Percentiles rank a stretch among this genome's conserved stretches.
Evolutionary conservation across 768 basidiomycete genomes (phyloP).

Genomic region (Lanmaoa rubissima): DNA sequence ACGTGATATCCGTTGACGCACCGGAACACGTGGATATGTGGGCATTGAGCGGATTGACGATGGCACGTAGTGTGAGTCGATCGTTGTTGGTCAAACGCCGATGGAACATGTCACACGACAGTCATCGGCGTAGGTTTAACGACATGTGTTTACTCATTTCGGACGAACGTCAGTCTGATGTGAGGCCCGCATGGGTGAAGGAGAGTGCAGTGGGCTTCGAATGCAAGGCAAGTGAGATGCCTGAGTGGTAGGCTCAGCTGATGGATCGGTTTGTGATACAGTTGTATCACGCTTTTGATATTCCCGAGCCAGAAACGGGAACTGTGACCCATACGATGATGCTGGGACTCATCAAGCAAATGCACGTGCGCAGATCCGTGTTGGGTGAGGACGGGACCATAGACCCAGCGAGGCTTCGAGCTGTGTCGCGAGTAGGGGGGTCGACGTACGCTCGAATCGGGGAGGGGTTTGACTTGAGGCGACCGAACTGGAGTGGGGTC

Average conservation of each 20-base stretch:
- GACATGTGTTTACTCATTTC: conserved; percentile 10
- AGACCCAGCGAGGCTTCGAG: conserved; percentile 47
- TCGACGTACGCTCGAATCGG: conserved; percentile 47
- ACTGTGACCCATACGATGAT: conserved; percentile 44
- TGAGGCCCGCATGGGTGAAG: conserved; percentile 51
- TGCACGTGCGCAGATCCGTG: conserved; percentile 51
- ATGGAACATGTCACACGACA: conserved; percentile 12
- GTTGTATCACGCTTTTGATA: conserved; percentile 52
- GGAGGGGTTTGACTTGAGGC: conserved; percentile 47
- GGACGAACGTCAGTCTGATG: conserved; percentile 36
- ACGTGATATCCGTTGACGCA: conserved; percentile 53
- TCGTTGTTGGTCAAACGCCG: conserved; percentile 5
- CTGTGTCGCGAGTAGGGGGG: conserved; percentile 51
- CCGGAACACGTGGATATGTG: conserved; percentile 56
- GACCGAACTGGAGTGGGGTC: conserved; percentile 37
- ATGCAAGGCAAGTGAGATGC: conserved; percentile 50
- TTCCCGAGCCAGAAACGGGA: conserved; percentile 37
- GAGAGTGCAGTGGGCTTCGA: conserved; percentile 62
- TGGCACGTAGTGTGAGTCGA: conserved; percentile 48
- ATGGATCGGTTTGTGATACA: conserved; percentile 29
- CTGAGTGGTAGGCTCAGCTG: not conserved
- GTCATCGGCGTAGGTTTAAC: not conserved
- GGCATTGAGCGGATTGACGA: conserved; percentile 58
- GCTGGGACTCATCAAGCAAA: conserved; percentile 52
- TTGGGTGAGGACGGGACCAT: conserved; percentile 42